Percentiles rank a stretch among this genome's conserved stretches.
These are phyloP conservation scores for Ganoderma multipileum DNA, from an alignment of 1,284 basidiomycete genomes.

Conservation along the genomic window DNA sequence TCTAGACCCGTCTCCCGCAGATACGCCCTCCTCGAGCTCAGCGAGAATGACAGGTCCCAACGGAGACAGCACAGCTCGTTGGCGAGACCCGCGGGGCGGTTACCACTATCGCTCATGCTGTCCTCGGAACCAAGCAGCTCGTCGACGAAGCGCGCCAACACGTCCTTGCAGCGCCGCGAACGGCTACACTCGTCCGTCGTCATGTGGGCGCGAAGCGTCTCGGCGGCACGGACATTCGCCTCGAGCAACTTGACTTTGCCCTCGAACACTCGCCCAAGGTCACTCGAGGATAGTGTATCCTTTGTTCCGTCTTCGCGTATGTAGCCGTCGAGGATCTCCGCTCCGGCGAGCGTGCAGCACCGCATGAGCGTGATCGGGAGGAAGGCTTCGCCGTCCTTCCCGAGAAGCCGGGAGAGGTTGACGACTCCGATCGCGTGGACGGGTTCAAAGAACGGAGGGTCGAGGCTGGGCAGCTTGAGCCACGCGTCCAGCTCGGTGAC, in stretches of 20 bases:
- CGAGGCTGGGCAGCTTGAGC: background rate
- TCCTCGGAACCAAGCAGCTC: slow-evolving; percentile 20
- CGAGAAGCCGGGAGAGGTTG: slow-evolving; percentile 22
- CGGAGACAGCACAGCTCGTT: slow-evolving; percentile 9
- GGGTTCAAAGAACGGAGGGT: slow-evolving; percentile 15
- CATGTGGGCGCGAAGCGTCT: background rate
- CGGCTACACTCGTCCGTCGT: background rate
- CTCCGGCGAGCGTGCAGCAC: slow-evolving; percentile 22
- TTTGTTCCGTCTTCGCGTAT: slow-evolving; percentile 18
- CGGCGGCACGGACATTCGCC: background rate
- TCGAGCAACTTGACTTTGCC: slow-evolving; percentile 14
- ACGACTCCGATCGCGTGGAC: slow-evolving; percentile 25
- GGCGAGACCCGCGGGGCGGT: slow-evolving; percentile 12
- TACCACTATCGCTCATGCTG: background rate
- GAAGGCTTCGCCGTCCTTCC: slow-evolving; percentile 5
- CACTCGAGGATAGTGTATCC: slow-evolving; percentile 16
- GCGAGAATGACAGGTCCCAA: slow-evolving; percentile 7
- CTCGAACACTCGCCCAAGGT: slow-evolving; percentile 20
- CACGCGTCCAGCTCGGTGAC: background rate
- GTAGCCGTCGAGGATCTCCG: slow-evolving; percentile 17
- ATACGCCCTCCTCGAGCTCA: background rate
- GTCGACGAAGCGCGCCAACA: slow-evolving; percentile 18
- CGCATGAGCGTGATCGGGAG: slow-evolving; percentile 20
- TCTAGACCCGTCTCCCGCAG: background rate
- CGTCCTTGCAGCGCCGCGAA: background rate